Conservation (phyloP, 2,329 filamentous ascomycete genomes). For the Geosmithia putterillii region DNA sequence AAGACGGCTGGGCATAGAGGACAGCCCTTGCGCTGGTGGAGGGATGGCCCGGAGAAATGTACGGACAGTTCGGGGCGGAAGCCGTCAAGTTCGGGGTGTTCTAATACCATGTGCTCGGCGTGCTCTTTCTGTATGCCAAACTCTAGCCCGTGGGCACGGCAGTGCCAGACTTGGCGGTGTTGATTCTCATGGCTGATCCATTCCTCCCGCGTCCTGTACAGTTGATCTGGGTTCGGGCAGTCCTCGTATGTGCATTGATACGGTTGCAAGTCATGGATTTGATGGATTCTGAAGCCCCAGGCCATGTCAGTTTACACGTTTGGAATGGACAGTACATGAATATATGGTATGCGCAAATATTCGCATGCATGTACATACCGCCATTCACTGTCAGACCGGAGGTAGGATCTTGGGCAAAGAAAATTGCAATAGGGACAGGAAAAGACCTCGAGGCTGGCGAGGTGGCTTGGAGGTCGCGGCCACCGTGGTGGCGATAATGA, state of each 20-base stretch:
- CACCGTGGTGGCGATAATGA: too few relatives aligned
- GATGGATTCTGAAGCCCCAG: background rate
- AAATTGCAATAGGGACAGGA: background rate
- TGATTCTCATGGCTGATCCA: background rate
- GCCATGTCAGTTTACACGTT: too few relatives aligned
- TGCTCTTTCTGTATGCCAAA: background rate
- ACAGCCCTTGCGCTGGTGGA: background rate
- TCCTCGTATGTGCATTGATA: slow-evolving; percentile 1
- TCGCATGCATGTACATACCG: background rate
- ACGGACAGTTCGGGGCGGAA: background rate
- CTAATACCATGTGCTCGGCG: background rate
- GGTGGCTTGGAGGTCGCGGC: background rate
- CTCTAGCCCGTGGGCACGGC: background rate
- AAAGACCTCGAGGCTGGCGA: background rate
- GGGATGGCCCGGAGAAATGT: background rate
- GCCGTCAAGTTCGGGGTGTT: background rate
- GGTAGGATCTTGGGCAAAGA: background rate
- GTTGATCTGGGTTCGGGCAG: background rate
- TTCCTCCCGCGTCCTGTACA: background rate
- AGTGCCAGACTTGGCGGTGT: background rate
- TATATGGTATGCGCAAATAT: background rate
- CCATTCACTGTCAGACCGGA: background rate
- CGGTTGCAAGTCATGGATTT: slow-evolving; percentile 4
- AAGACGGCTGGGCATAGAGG: background rate
- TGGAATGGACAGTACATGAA: background rate